Evolutionary conservation across 164 flowering plant genomes (phyloP).

Genomic region (Stephania yunnanensis): DNA sequence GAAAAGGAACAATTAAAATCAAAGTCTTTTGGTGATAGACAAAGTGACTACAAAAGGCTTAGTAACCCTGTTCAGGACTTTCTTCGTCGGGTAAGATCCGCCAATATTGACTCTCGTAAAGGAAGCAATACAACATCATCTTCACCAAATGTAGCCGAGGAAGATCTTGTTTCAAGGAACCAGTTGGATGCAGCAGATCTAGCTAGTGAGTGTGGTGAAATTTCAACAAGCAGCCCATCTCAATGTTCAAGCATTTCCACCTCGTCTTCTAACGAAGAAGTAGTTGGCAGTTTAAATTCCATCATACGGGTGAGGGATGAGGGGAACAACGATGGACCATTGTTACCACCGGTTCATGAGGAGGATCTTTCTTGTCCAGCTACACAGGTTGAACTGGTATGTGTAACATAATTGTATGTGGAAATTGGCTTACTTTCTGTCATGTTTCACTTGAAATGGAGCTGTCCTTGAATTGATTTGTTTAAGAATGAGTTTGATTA

Average conservation of each 20-base stretch:
- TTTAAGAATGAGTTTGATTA: not conserved
- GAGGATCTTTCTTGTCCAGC: conserved; percentile 20
- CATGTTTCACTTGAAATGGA: not conserved
- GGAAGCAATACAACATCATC: conserved; percentile 2
- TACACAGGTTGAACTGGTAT: conserved; percentile 37
- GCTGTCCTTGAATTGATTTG: not conserved
- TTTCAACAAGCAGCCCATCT: conserved; percentile 19
- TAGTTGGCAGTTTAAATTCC: conserved; percentile 4
- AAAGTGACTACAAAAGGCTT: conserved; percentile 5
- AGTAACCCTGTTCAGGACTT: conserved; percentile 23
- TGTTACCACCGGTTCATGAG: conserved; percentile 1
- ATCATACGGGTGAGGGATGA: conserved; percentile 15
- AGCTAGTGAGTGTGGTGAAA: conserved; percentile 21
- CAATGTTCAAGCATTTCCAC: conserved; percentile 18
- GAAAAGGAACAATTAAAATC: conserved; percentile 18
- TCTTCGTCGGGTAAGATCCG: conserved; percentile 24
- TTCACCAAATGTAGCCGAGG: conserved; percentile 21
- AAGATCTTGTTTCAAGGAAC: conserved; percentile 15
- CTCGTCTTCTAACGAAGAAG: conserved; percentile 27
- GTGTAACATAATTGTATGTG: not conserved
- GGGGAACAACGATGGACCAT: conserved; percentile 16
- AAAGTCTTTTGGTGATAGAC: conserved; percentile 17
- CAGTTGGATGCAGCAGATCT: conserved; percentile 16
- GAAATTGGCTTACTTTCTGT: not conserved
- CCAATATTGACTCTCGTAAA: conserved; percentile 4